Evolutionary conservation across 75 land plant genomes (phyloP).

Genomic region (Larix kaempferi): DNA sequence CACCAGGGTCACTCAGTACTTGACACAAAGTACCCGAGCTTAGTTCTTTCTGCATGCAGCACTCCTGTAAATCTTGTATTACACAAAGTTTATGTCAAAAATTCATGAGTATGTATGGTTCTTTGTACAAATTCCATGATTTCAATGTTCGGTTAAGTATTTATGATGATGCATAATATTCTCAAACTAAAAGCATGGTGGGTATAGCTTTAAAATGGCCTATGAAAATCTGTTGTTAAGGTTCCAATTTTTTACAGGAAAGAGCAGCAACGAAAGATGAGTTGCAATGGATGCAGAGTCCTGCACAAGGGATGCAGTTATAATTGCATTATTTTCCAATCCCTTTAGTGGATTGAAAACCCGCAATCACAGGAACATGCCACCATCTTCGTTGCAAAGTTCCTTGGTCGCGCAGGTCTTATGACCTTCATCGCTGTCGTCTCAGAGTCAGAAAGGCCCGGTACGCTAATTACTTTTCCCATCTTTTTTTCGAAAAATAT

Average conservation of each 20-base stretch:
- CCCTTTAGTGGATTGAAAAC: constrained; percentile 40
- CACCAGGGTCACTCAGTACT: no score
- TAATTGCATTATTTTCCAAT: constrained; percentile 29
- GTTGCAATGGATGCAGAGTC: constrained; percentile 52
- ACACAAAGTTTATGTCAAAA: no score
- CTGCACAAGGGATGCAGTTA: constrained; percentile 50
- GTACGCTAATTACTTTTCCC: neutral
- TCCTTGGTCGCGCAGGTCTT: constrained; percentile 47
- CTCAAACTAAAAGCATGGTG: no score
- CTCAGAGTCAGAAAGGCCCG: constrained; percentile 22
- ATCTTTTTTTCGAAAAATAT: neutral
- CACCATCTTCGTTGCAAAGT: constrained; percentile 47
- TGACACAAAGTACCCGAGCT: no score
- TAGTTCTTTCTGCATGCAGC: no score
- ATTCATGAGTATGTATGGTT: no score
- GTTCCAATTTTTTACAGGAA: neutral
- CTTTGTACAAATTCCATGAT: no score
- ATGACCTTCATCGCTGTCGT: constrained; percentile 34
- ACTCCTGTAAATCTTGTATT: no score
- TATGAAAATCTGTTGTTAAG: no score
- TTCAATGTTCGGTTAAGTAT: no score
- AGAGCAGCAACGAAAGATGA: constrained; percentile 26
- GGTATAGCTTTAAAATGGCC: no score
- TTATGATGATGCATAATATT: no score
- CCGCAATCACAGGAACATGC: constrained; percentile 39